Evolutionary conservation across 2,329 filamentous ascomycete species (phyloP).

Genomic region (Rhynchosporium graminicola): DNA sequence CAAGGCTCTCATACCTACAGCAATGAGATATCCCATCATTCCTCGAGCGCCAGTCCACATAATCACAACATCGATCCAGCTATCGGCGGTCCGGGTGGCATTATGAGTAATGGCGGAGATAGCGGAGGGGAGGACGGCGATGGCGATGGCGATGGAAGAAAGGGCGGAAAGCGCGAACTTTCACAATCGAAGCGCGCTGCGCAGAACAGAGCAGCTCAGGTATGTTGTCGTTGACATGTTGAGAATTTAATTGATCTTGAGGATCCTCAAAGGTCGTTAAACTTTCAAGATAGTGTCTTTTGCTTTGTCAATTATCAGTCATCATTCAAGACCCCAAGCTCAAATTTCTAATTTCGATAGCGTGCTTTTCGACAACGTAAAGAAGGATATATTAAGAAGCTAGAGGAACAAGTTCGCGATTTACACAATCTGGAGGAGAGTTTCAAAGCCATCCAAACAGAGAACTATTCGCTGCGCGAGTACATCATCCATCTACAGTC

Average conservation of each 20-base stretch:
- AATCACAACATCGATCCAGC: slow-evolving; percentile 42
- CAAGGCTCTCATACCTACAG: slow-evolving; percentile 38
- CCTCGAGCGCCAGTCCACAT: slow-evolving; percentile 39
- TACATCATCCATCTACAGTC: slow-evolving; percentile 92
- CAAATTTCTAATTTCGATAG: slow-evolving; percentile 52
- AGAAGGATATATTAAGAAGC: slow-evolving; percentile 96
- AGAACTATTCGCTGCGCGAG: slow-evolving; percentile 88
- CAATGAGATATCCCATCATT: slow-evolving; percentile 35
- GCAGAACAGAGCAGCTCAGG: slow-evolving; percentile 95
- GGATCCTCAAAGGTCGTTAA: slow-evolving; percentile 29
- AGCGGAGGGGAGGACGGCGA: slow-evolving; percentile 38
- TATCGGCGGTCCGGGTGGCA: slow-evolving; percentile 38
- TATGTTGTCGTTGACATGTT: slow-evolving; percentile 49
- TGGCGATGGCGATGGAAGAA: slow-evolving; percentile 55
- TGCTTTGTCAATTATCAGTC: slow-evolving; percentile 44
- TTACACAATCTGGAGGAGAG: slow-evolving; percentile 73
- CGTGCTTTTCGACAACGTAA: slow-evolving; percentile 96
- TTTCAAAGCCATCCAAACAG: slow-evolving; percentile 78
- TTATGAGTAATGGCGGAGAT: slow-evolving; percentile 38
- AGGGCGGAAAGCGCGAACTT: slow-evolving; percentile 81
- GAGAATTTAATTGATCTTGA: background rate
- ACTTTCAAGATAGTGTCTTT: slow-evolving; percentile 32
- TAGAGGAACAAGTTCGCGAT: slow-evolving; percentile 90
- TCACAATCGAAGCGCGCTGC: slow-evolving; percentile 95
- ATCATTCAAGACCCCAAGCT: slow-evolving; percentile 32